phyloP scores from a whole-genome alignment of 345 rosid genomes.

The Corymbia maculata region DNA sequence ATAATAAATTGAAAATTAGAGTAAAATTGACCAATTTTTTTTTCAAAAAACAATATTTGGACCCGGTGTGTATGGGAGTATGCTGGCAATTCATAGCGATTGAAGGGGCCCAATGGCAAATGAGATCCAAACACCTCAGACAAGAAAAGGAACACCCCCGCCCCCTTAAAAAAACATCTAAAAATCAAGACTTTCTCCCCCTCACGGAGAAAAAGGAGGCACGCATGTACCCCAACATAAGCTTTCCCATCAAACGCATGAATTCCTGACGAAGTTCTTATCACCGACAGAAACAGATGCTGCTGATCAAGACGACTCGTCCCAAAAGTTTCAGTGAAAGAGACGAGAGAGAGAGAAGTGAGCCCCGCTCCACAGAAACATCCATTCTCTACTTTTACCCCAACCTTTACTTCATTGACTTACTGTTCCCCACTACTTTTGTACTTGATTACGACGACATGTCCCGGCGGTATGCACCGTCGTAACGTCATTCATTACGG shows the following conservation, averaged over 20 bases:
- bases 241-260: neutral
- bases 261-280: neutral
- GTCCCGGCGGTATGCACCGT: too few species aligned
- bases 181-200: neutral
- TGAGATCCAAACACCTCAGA: neutral
- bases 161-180: too few species aligned
- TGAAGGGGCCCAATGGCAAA: neutral
- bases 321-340: neutral
- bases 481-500: neutral
- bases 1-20: too few species aligned
- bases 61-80: too few species aligned
- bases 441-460: neutral
- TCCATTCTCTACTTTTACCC: neutral
- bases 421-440: neutral
- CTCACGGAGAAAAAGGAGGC: neutral
- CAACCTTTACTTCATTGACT: neutral
- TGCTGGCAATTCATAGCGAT: neutral
- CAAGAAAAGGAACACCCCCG: neutral
- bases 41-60: too few species aligned
- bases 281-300: neutral
- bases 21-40: too few species aligned
- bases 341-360: neutral
- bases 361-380: neutral
- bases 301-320: neutral
- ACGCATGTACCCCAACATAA: neutral